These are phyloP conservation scores for Exophiala bonariae DNA, from an alignment of 2,329 filamentous ascomycete genomes.

Conservation along the genomic window DNA sequence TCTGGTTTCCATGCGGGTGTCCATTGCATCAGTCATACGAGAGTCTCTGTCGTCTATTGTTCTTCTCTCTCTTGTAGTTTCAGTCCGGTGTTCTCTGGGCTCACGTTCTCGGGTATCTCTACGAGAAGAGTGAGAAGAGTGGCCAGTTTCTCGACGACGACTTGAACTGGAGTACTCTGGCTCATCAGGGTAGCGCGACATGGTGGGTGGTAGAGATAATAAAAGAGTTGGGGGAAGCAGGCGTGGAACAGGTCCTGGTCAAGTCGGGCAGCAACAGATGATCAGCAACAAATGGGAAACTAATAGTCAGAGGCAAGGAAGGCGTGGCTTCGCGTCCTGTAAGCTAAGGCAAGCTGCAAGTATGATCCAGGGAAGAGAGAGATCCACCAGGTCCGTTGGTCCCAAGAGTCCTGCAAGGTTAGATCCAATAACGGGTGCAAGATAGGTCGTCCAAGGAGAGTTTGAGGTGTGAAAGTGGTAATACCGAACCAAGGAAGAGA, in stretches of 20 bases:
- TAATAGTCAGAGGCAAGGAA: conserved; percentile 14
- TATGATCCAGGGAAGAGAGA: conserved; percentile 4
- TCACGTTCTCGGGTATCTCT: conserved; percentile 14
- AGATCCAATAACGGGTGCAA: conserved; percentile 19
- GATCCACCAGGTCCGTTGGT: conserved; percentile 10
- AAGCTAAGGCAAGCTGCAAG: conserved; percentile 18
- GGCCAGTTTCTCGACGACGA: conserved; percentile 5
- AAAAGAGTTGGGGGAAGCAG: conserved; percentile 8
- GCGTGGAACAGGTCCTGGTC: conserved; percentile 11
- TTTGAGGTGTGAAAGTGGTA: conserved; percentile 9
- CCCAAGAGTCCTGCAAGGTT: conserved; percentile 8
- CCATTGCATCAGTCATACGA: conserved; percentile 21
- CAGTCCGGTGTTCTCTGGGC: conserved; percentile 8
- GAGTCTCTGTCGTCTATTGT: conserved; percentile 19
- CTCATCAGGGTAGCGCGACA: conserved; percentile 24
- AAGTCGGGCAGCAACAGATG: conserved; percentile 22
- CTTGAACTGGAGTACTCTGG: conserved; percentile 19
- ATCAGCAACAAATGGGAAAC: conserved; percentile 21
- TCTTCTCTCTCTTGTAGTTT: conserved; percentile 21
- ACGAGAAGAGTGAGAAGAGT: conserved; percentile 15
- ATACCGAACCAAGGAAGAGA: conserved; percentile 5
- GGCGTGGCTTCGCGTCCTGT: conserved; percentile 15
- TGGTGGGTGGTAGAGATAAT: conserved; percentile 11
- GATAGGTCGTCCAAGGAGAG: conserved; percentile 10
- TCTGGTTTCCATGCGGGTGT: conserved; percentile 14